Conservation (phyloP, 164 flowering plant species). For the Tinospora cordifolia region DNA sequence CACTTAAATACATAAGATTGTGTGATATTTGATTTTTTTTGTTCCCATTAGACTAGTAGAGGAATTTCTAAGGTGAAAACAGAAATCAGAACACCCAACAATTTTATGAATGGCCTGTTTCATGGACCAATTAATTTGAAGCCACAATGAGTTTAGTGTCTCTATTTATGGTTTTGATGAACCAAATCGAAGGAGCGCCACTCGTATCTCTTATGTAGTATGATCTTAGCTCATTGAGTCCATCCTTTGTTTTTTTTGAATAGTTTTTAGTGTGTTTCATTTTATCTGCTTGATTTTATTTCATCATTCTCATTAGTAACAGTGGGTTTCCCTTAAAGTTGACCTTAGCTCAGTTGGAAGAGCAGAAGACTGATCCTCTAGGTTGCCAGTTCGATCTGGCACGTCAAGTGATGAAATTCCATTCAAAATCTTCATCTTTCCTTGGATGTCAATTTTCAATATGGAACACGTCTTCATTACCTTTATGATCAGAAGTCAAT, state of each 20-base stretch:
- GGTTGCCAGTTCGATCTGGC: slow-evolving; percentile 25
- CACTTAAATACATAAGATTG: not conserved
- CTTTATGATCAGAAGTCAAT: not conserved
- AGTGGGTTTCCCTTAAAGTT: slow-evolving; percentile 7
- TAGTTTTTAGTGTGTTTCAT: not conserved
- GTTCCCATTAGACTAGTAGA: not conserved
- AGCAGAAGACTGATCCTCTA: slow-evolving; percentile 25
- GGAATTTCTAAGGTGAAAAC: not conserved
- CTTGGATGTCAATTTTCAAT: not conserved
- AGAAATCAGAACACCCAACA: not conserved
- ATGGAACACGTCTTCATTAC: not conserved
- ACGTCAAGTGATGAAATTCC: slow-evolving; percentile 16
- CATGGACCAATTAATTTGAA: not conserved
- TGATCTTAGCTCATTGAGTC: not conserved
- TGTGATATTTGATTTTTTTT: not conserved
- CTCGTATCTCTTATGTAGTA: not conserved
- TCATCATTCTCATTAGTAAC: not conserved
- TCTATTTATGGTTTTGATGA: not conserved
- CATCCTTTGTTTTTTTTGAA: not conserved
- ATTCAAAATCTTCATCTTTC: not conserved
- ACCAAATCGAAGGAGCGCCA: not conserved
- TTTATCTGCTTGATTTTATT: not conserved
- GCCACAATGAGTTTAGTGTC: not conserved
- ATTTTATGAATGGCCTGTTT: not conserved
- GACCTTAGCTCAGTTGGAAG: slow-evolving; percentile 28